Base-by-base conservation (phyloP, 768 basidiomycete genomes). In the Suillus paluster region DNA sequence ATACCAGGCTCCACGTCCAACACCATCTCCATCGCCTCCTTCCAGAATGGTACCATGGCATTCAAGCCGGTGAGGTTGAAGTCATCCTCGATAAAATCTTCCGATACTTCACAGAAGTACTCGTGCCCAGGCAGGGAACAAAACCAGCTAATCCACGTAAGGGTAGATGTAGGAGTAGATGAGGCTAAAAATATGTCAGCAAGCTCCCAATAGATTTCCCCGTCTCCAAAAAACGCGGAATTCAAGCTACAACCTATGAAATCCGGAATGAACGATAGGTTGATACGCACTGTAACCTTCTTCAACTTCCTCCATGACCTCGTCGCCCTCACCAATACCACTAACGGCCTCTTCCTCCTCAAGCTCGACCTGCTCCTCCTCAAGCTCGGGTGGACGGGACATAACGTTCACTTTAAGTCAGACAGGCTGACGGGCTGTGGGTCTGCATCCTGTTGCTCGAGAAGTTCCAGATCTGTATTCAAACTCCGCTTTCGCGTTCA, bases 1-100 rank as follows among this genome's bases (percentile, higher is more conserved):
- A 75, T 73, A 96, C 97, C 95, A 81, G 97, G 95, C 78, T 99
- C 97, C 58, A 99, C 97, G 78, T 99, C 97, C 67, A 99, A 78
- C 17, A 99, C 95, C 97, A 99, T 99, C 80, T 99, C 97, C 90
- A 99, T 92, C 49, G 97, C 97, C 75, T 99, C 97, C 75, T 98
- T 99, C 95, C 97, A 99, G 74, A 99, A 99, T 9, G 97, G 97
- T 19, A 99, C 97, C 89, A 96, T 89, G 36, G 85, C 85, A 71
- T 95, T 97, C 74, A 99, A 78, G 7, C 97, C 97, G 6, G 97
- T 99, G 42, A 99, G 82, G 79, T 99, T 99, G 81, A 99, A 99
- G 73, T 99, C 94, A 78, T 99, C 97, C 75, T 99, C 95, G 75
- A 99, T 99, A 77, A 99, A 99, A 74, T 99, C 97, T 73, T 97